These are phyloP conservation scores for Solanum bulbocastanum DNA, from an alignment of 257 asterid genomes.

Conservation along the genomic window DNA sequence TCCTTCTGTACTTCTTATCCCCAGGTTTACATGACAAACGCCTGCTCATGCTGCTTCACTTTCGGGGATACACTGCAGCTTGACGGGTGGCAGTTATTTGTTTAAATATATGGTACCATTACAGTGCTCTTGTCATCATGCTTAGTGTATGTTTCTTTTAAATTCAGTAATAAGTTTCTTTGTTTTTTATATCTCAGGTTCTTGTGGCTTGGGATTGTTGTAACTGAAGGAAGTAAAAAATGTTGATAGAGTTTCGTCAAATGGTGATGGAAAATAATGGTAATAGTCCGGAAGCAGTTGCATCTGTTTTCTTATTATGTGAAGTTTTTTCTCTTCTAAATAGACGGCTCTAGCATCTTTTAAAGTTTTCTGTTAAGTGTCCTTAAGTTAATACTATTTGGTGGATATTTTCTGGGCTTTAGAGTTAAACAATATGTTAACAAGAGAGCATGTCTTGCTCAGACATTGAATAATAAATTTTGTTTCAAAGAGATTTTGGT, in stretches of 20 bases:
- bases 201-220: conserved; percentile 21
- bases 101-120: conserved; percentile 29
- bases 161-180: neutral
- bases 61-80: conserved; percentile 43
- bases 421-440: neutral
- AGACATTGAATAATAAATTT: neutral
- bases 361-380: neutral
- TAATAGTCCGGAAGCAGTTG: conserved; percentile 1
- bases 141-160: neutral
- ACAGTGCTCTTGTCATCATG: neutral
- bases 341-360: neutral
- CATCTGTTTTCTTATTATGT: neutral
- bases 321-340: neutral
- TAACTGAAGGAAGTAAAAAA: conserved; percentile 19
- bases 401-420: neutral
- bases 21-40: conserved; percentile 28
- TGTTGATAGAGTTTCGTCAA: conserved; percentile 9
- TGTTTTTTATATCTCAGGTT: conserved; percentile 15
- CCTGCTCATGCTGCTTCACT: conserved; percentile 63
- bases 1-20: neutral
- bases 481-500: neutral
- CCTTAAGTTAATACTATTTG: neutral
- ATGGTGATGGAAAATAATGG: conserved; percentile 1
- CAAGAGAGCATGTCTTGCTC: neutral
- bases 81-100: conserved; percentile 56